Evolutionary conservation across 306 rosid species (phyloP).

Genomic region (Prunus mira): DNA sequence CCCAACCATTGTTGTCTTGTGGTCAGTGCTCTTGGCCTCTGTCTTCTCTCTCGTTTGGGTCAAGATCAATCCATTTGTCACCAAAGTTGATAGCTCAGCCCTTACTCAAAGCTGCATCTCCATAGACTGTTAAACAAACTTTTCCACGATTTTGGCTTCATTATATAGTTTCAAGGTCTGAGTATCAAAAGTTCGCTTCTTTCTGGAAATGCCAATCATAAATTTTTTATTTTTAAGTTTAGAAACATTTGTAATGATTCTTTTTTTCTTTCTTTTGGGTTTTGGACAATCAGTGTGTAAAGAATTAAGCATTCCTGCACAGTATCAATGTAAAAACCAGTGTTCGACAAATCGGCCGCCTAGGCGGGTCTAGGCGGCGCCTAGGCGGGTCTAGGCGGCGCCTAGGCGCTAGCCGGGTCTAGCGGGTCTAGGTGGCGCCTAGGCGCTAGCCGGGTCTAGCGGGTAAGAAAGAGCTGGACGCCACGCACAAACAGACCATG

Average conservation of each 20-base stretch:
- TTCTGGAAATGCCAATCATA: background rate
- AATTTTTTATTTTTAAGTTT: background rate
- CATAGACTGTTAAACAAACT: conserved; percentile 62
- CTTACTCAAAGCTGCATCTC: conserved; percentile 60
- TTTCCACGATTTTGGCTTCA: conserved; percentile 30
- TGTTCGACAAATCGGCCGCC: no score
- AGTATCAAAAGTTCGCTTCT: conserved; percentile 9
- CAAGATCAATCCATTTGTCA: conserved; percentile 79
- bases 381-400: no score
- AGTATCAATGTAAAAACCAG: conserved; percentile 1
- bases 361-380: no score
- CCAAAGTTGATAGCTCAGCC: conserved; percentile 51
- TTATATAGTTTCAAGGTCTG: background rate
- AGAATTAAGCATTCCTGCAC: background rate
- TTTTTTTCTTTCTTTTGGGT: background rate
- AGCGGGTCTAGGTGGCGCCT: no score
- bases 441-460: no score
- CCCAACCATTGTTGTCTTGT: conserved; percentile 86
- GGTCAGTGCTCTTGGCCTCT: conserved; percentile 95
- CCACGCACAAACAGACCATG: background rate
- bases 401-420: no score
- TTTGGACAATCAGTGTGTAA: conserved; percentile 4
- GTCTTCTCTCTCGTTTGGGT: conserved; percentile 97
- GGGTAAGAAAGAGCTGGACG: background rate
- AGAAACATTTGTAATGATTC: conserved; percentile 13